Evolutionary conservation across 2,329 filamentous ascomycete genomes (phyloP).

Genomic region (Ramularia collo-cygni): DNA sequence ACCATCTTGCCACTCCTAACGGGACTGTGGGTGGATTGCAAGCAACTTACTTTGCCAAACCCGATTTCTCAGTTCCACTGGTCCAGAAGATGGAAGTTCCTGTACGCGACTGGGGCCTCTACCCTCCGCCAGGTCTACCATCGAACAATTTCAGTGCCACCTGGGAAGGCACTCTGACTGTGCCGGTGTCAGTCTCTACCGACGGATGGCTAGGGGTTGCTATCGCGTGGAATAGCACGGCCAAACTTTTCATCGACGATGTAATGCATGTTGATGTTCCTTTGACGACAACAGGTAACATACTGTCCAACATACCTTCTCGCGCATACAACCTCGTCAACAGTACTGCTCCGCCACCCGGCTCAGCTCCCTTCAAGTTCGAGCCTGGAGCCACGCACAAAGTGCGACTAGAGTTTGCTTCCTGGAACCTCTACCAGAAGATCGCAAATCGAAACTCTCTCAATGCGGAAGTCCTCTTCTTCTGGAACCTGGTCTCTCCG

Average conservation of each 20-base stretch:
- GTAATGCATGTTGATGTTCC: constrained; percentile 11
- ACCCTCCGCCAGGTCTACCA: constrained; percentile 13
- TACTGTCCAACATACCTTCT: constrained; percentile 14
- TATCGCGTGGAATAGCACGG: constrained; percentile 13
- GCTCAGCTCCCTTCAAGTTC: constrained; percentile 11
- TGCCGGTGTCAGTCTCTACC: constrained; percentile 9
- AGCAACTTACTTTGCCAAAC: constrained; percentile 12
- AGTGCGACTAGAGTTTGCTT: constrained; percentile 12
- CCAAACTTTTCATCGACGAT: constrained; percentile 12
- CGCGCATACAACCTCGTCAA: constrained; percentile 8
- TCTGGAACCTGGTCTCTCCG: constrained; percentile 15
- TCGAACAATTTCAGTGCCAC: constrained; percentile 15
- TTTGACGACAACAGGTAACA: constrained; percentile 11
- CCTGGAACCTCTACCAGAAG: constrained; percentile 16
- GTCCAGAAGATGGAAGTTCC: constrained; percentile 9
- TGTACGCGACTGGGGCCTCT: constrained; percentile 11
- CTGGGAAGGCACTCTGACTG: constrained; percentile 13
- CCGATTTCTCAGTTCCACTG: constrained; percentile 10
- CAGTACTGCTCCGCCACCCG: constrained; percentile 11
- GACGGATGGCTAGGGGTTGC: constrained; percentile 14
- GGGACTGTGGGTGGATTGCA: constrained; percentile 9
- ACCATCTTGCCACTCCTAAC: constrained; percentile 11
- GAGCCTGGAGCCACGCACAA: constrained; percentile 10
- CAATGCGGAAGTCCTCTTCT: constrained; percentile 13
- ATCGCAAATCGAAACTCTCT: constrained; percentile 12